These are phyloP conservation scores for Blastocystis hominis DNA, from an alignment of 352 stramenopile genomes.

Conservation along the genomic window DNA sequence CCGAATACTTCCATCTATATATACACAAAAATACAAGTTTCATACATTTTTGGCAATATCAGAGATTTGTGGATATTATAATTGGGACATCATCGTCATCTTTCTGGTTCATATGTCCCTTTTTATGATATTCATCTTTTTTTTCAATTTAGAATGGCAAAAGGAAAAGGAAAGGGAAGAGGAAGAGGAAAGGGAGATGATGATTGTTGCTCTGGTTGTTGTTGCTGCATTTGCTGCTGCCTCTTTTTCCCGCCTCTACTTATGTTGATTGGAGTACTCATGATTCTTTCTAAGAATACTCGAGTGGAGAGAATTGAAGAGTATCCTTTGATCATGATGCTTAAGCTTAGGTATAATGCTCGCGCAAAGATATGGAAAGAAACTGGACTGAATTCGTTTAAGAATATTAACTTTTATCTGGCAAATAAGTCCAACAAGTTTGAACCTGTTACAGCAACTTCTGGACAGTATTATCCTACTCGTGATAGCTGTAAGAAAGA, in stretches of 20 bases:
- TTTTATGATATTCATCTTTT: too few species aligned
- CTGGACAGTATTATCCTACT: constrained; percentile 35
- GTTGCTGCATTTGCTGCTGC: constrained; percentile 10
- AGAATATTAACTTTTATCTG: neutral
- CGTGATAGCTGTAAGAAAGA: constrained; percentile 46
- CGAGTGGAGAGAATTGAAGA: constrained; percentile 10
- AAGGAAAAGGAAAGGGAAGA: constrained; percentile 44
- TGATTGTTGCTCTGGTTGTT: neutral
- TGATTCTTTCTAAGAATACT: neutral
- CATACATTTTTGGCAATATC: too few species aligned
- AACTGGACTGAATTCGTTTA: neutral
- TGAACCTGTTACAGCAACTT: neutral
- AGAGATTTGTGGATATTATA: too few species aligned
- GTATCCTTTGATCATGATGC: neutral
- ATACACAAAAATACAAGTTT: too few species aligned
- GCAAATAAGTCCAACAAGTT: neutral
- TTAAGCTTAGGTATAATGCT: neutral
- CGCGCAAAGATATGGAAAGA: neutral
- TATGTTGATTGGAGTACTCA: neutral
- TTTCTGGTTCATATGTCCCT: neutral
- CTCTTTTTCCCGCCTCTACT: neutral
- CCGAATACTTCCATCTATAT: neutral
- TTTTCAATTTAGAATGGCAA: constrained; percentile 9
- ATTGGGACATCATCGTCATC: neutral
- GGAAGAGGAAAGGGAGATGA: constrained; percentile 22